A percentile compares a stretch with the other conserved stretches of the same genome.
Evolutionary conservation across 2,329 filamentous ascomycete genomes (phyloP).

Genomic region (Escovopsis sp.): DNA sequence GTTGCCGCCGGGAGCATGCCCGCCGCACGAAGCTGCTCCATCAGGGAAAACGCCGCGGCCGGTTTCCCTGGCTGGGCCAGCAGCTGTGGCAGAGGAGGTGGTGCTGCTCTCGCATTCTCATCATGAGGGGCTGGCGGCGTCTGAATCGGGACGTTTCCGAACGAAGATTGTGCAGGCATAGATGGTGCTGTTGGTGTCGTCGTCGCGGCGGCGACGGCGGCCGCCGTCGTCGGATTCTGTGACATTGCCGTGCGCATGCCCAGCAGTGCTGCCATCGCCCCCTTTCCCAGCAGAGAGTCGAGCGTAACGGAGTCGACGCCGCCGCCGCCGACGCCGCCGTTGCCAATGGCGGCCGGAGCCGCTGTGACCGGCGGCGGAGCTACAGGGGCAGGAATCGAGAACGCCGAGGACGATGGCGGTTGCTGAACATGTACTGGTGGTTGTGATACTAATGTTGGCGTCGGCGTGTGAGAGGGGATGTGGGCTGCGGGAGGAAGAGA

Average conservation of each 20-base stretch:
- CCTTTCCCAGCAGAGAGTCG: constrained; percentile 43
- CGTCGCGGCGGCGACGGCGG: constrained; percentile 10
- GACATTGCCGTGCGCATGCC: constrained; percentile 35
- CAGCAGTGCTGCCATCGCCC: constrained; percentile 44
- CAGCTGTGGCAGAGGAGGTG: neutral
- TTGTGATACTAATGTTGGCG: constrained; percentile 17
- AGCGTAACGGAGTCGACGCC: constrained; percentile 26
- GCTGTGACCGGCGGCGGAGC: constrained; percentile 16
- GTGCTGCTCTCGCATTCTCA: constrained; percentile 17
- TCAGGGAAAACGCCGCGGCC: constrained; percentile 23
- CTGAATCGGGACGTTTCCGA: constrained; percentile 25
- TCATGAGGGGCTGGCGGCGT: constrained; percentile 32
- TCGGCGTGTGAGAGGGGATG: constrained; percentile 26
- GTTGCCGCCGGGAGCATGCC: constrained; percentile 43
- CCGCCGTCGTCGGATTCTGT: constrained; percentile 31
- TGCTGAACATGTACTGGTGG: constrained; percentile 14
- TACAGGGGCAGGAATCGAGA: constrained; percentile 15
- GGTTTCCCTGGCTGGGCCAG: neutral
- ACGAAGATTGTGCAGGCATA: constrained; percentile 19
- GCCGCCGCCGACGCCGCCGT: constrained; percentile 17
- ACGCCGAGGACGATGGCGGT: constrained; percentile 13
- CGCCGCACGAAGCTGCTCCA: constrained; percentile 52
- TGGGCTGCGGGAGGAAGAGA: no score
- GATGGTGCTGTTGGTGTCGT: constrained; percentile 32
- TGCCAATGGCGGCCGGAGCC: constrained; percentile 13